These are phyloP conservation scores for Chrysanthemum seticuspe DNA, from an alignment of 129 eudicot species.

Conservation along the genomic window DNA sequence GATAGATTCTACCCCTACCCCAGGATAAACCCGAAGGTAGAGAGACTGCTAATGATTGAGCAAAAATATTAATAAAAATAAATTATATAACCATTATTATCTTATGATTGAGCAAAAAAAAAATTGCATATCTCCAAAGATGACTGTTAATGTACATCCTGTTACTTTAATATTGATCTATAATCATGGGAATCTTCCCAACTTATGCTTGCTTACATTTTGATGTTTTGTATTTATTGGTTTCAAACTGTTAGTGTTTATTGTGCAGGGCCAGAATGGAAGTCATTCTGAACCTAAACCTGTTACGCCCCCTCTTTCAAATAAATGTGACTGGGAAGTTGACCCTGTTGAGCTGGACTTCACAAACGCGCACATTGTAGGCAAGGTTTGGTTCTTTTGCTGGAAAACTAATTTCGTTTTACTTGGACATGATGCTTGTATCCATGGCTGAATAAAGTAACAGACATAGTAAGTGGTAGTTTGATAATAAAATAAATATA, in stretches of 20 bases:
- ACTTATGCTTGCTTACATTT: constrained; percentile 16
- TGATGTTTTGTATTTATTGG: constrained; percentile 18
- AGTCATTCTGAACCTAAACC: constrained; percentile 97
- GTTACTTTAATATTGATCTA: constrained; percentile 9
- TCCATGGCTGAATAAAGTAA: neutral
- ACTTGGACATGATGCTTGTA: constrained; percentile 10
- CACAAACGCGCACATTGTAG: constrained; percentile 62
- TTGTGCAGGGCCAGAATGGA: constrained; percentile 92
- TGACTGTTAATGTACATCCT: constrained; percentile 3
- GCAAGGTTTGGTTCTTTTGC: constrained; percentile 67
- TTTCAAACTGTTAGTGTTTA: constrained; percentile 16
- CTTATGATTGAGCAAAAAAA: neutral
- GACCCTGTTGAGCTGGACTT: constrained; percentile 93
- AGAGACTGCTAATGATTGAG: no score
- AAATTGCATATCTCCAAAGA: constrained; percentile 4
- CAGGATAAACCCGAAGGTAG: no score
- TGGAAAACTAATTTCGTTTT: constrained; percentile 13
- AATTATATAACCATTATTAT: neutral
- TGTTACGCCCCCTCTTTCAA: constrained; percentile 93
- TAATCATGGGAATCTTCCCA: constrained; percentile 16
- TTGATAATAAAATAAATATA: neutral
- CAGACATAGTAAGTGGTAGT: constrained; percentile 5
- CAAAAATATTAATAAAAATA: neutral
- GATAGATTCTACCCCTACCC: no score
- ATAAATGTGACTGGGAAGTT: constrained; percentile 97